phyloP scores from a whole-genome alignment of 805 yeast genomes.

The Lachancea fermentati region DNA sequence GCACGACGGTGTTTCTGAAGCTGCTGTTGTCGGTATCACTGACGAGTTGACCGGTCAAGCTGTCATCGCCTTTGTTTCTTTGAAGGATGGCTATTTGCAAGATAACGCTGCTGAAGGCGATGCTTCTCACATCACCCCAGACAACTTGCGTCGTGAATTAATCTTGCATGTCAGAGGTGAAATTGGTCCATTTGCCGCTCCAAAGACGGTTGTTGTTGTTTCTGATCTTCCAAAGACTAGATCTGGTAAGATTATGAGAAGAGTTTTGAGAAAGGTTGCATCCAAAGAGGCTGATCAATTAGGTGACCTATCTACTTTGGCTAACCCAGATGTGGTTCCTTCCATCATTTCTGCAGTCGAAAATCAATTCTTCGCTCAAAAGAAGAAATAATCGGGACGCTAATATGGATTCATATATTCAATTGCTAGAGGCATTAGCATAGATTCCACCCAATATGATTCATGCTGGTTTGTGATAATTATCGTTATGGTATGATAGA shows the following conservation, averaged over 20 bases:
- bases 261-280: slow-evolving; percentile 88
- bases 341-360: slow-evolving; percentile 67
- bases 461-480: slow-evolving; percentile 4
- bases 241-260: slow-evolving; percentile 98
- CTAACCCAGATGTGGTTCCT: slow-evolving; percentile 80
- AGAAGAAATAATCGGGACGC: slow-evolving; percentile 12
- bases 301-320: slow-evolving; percentile 86
- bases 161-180: slow-evolving; percentile 85
- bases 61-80: slow-evolving; percentile 87
- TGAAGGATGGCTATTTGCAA: slow-evolving; percentile 47
- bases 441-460: not conserved
- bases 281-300: slow-evolving; percentile 88
- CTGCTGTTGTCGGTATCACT: slow-evolving; percentile 93
- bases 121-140: slow-evolving; percentile 26
- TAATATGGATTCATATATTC: not conserved
- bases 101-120: slow-evolving; percentile 30
- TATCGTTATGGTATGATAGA: not conserved
- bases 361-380: slow-evolving; percentile 29
- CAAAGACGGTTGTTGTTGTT: slow-evolving; percentile 54
- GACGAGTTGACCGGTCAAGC: slow-evolving; percentile 98
- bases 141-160: slow-evolving; percentile 61
- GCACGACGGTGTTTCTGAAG: slow-evolving; percentile 76
- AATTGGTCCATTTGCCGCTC: slow-evolving; percentile 90
- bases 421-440: not conserved
- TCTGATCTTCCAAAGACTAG: slow-evolving; percentile 96